A percentile compares a stretch with the other conserved stretches of the same genome.
Conservation (phyloP, 2,329 filamentous ascomycete species). For the Aspergillus niger region DNA sequence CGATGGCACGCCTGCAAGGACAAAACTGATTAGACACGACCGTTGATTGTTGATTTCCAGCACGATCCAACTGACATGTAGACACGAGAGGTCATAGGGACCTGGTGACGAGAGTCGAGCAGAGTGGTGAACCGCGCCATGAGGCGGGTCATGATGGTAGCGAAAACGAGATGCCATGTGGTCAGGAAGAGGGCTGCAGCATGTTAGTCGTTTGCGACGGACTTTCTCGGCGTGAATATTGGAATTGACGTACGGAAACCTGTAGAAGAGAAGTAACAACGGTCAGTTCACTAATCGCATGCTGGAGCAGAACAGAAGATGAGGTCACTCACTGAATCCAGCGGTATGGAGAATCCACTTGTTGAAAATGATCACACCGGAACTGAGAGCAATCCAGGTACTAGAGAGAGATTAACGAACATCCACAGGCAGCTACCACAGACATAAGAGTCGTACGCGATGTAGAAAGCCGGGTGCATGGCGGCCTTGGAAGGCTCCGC, state of each 20-base stretch:
- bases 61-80: conserved; percentile 59
- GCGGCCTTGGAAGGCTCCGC: conserved; percentile 12
- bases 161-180: conserved; percentile 91
- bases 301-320: not conserved
- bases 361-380: conserved; percentile 96
- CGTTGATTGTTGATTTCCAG: not conserved
- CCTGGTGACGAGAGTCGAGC: conserved; percentile 88
- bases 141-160: conserved; percentile 88
- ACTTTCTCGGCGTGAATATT: not conserved
- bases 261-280: conserved; percentile 18
- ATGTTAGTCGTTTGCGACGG: not conserved
- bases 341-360: conserved; percentile 91
- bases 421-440: not conserved
- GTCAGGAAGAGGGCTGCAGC: conserved; percentile 66
- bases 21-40: not conserved
- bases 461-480: conserved; percentile 34
- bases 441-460: conserved; percentile 25
- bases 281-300: conserved; percentile 11
- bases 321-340: conserved; percentile 68
- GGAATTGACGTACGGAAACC: conserved; percentile 47
- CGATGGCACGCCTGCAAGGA: conserved; percentile 68
- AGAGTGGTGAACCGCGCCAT: conserved; percentile 84
- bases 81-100: conserved; percentile 91
- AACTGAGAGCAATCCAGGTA: conserved; percentile 87
- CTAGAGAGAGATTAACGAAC: conserved; percentile 48